Evolutionary conservation across 2,329 filamentous ascomycete genomes (phyloP).

Genomic region (Trichoderma semiorbis): DNA sequence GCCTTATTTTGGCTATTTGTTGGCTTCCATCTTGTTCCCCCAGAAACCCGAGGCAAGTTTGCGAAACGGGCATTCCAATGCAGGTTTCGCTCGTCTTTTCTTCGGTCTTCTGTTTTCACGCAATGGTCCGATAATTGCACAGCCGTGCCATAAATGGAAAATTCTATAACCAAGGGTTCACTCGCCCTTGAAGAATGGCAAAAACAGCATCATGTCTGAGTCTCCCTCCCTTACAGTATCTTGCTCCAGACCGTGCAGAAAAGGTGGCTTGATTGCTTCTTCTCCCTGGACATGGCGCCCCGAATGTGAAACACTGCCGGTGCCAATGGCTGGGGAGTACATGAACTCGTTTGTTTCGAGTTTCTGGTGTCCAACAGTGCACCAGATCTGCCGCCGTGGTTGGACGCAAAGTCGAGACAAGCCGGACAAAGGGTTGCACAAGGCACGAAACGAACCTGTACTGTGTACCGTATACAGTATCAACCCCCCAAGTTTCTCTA

Average conservation of each 20-base stretch:
- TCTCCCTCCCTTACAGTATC: not conserved
- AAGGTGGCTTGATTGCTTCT: not conserved
- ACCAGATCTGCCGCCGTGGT: slow-evolving; percentile 3
- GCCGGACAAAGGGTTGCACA: not conserved
- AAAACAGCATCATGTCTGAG: not conserved
- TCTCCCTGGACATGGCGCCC: not conserved
- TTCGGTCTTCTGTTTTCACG: not conserved
- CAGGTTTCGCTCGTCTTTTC: not conserved
- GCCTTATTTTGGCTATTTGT: not conserved
- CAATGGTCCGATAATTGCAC: not conserved
- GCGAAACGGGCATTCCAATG: not conserved
- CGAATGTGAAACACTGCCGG: not conserved
- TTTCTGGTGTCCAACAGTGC: not conserved
- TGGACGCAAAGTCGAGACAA: not conserved
- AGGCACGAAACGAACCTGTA: not conserved
- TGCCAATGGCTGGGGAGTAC: not conserved
- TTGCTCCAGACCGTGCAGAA: too few relatives aligned
- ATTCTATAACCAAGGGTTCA: not conserved
- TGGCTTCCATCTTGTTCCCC: not conserved
- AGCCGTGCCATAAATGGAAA: not conserved
- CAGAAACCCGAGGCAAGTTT: not conserved
- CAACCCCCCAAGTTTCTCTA: not conserved
- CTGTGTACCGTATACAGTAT: not conserved
- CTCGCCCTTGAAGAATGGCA: not conserved
- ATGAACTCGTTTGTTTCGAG: not conserved